phyloP scores from a whole-genome alignment of 2,329 filamentous ascomycete species.

The Byssothecium circinans region DNA sequence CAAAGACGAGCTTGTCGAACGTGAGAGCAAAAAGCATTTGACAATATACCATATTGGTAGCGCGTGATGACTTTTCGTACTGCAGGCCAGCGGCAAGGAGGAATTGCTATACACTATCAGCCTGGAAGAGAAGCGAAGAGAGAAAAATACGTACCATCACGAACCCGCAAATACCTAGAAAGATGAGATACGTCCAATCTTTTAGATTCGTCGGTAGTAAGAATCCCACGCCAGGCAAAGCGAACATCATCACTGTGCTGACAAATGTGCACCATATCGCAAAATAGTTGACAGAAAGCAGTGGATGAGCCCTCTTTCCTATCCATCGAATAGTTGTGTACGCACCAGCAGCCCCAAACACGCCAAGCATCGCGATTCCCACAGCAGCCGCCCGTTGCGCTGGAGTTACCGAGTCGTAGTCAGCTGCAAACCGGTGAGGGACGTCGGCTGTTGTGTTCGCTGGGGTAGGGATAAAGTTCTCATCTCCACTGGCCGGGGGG shows the following conservation, averaged over 20 bases:
- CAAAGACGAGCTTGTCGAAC: conserved; percentile 66
- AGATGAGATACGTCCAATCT: conserved; percentile 69
- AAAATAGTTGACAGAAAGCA: conserved; percentile 89
- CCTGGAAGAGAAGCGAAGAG: not conserved
- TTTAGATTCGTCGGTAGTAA: conserved; percentile 55
- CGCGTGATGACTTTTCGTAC: conserved; percentile 65
- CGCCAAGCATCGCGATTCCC: conserved; percentile 71
- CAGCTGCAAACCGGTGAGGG: conserved; percentile 30
- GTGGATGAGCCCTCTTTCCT: conserved; percentile 74
- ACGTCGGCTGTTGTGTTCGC: conserved; percentile 28
- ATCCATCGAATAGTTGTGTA: conserved; percentile 79
- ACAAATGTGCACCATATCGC: conserved; percentile 70
- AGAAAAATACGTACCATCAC: conserved; percentile 56
- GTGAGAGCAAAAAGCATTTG: conserved; percentile 70
- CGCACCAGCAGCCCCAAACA: conserved; percentile 72
- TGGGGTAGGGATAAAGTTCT: conserved; percentile 33
- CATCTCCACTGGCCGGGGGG: conserved; percentile 36
- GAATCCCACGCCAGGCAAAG: conserved; percentile 59
- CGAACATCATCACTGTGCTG: conserved; percentile 61
- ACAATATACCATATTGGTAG: conserved; percentile 69
- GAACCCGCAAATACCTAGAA: conserved; percentile 75
- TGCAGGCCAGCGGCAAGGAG: conserved; percentile 77
- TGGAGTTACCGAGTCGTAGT: conserved; percentile 55
- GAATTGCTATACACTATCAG: conserved; percentile 60
- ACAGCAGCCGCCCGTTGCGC: conserved; percentile 71